phyloP scores from a whole-genome alignment of 2,329 filamentous ascomycete species.

The Helminthosporium solani region DNA sequence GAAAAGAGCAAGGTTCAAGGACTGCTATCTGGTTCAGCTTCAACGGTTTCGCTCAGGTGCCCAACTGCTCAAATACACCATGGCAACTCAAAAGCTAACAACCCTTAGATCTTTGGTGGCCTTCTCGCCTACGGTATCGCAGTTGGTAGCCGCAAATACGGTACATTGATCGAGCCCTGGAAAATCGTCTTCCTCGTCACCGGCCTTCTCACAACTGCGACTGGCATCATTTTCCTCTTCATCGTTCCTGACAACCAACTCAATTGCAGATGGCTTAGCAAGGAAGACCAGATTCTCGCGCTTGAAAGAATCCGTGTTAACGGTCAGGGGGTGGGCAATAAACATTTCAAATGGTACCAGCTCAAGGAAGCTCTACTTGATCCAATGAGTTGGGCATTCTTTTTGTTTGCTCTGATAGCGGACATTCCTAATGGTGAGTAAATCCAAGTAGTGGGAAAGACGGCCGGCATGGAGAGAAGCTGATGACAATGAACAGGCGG shows the following conservation, averaged over 20 bases:
- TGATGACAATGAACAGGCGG: conserved; percentile 40
- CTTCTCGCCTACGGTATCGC: conserved; percentile 65
- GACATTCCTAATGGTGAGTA: conserved; percentile 57
- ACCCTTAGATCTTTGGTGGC: conserved; percentile 59
- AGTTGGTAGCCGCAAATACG: conserved; percentile 55
- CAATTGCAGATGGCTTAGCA: conserved; percentile 62
- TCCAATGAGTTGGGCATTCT: conserved; percentile 61
- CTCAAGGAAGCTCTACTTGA: conserved; percentile 60
- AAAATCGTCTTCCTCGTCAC: conserved; percentile 58
- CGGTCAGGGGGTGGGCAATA: conserved; percentile 72
- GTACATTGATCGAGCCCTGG: conserved; percentile 62
- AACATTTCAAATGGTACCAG: conserved; percentile 68
- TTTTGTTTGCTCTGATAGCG: conserved; percentile 57
- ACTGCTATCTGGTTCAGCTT: conserved; percentile 69
- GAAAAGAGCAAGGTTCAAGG: conserved; percentile 64
- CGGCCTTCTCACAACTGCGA: conserved; percentile 44
- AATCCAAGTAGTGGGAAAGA: background rate
- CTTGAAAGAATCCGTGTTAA: conserved; percentile 72
- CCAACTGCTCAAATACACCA: background rate
- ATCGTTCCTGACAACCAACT: conserved; percentile 60
- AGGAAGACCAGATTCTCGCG: conserved; percentile 66
- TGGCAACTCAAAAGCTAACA: background rate
- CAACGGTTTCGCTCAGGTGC: conserved; percentile 58
- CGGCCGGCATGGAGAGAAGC: background rate
- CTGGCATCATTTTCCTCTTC: conserved; percentile 49